Percentiles rank a stretch among this genome's conserved stretches.
Evolutionary conservation across 176 grass and related monocot species (phyloP).

Genomic region (Bolboschoenus planiculmis): DNA sequence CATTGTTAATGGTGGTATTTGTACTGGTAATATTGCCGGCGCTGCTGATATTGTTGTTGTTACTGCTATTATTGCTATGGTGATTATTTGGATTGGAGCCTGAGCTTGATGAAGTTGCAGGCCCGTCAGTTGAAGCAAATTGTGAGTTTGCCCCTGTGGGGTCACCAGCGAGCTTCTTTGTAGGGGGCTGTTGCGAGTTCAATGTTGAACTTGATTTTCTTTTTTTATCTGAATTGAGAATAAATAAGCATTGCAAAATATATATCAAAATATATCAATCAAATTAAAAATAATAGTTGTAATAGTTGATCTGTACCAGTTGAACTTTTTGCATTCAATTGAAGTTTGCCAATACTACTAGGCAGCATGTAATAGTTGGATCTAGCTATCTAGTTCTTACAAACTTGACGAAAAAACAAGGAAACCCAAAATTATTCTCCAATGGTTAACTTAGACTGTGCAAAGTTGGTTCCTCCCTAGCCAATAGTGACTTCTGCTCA

Average conservation of each 20-base stretch:
- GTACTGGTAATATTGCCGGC: neutral
- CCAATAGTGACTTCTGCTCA: neutral
- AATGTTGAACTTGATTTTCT: slow-evolving; percentile 43
- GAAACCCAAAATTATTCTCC: neutral
- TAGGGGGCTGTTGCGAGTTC: slow-evolving; percentile 46
- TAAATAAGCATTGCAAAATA: neutral
- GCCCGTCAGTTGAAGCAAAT: neutral
- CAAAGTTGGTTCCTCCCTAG: too few species aligned
- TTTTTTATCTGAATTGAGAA: slow-evolving; percentile 47
- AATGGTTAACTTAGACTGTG: neutral
- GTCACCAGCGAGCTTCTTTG: slow-evolving; percentile 64
- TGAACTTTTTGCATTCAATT: neutral
- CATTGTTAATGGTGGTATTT: neutral
- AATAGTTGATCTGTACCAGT: neutral
- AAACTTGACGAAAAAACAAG: neutral
- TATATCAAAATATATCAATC: neutral
- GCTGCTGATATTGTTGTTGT: slow-evolving; percentile 23
- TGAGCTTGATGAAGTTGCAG: slow-evolving; percentile 10
- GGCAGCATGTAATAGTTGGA: neutral
- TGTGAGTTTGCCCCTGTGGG: neutral
- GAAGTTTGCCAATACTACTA: neutral
- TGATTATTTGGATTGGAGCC: slow-evolving; percentile 10
- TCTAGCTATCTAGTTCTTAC: neutral
- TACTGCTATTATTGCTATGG: slow-evolving; percentile 18
- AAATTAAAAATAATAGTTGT: neutral